Base-by-base conservation (phyloP, 2,329 filamentous ascomycete species). In the Trichoderma afroharzianum region DNA sequence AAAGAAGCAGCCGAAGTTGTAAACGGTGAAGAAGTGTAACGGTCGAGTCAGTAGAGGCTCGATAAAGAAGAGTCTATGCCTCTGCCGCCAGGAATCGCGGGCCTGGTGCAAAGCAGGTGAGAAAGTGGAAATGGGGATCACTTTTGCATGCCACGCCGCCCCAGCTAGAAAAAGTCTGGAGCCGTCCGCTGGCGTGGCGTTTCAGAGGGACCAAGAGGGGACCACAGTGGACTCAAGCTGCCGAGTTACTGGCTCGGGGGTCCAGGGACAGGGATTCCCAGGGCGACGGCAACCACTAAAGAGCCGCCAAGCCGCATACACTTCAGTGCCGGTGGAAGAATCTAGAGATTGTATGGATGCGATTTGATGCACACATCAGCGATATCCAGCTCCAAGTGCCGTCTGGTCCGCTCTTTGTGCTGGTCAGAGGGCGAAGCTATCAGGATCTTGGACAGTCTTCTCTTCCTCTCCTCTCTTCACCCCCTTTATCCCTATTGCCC, bases 281-380 rank as follows among this genome's bases (percentile, higher is more conserved):
- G 57, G 36, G 7, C 57, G 33, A 55, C 66, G 66, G 66, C 66
- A 69, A 69, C 66, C 66, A 69, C 55, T 69, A 58, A 61, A 62
- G 55, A 24, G 57, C 55, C 33, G 64, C 64, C 64, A 43, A 58
- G 64, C 50, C 53, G 64, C 50, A 47, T 58, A 33, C 55, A 55
- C 57, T 58, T 61, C 66, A 69, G 53, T 69, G 66, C 66, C 66
- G 66, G 63, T 55, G 63, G 57, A 36, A 32, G n/a, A 21, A 59
- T n/a, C 32, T 30, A 33, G 12, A 12, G 50, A 39, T 36, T 47
- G 9, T 21, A 53, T 21, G 8, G 33, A 47, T n/a, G 21, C 57
- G 57, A 32, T 59, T 9, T 24, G 47, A 53, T 53, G 24, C 53
- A 26, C 57, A 30, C 28, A 30, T 30, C 28, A 6, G 18, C 58